Percentiles rank a stretch among this genome's conserved stretches.
phyloP scores from a whole-genome alignment of 495 filamentous ascomycete genomes.

The Aspergillus baeticus region DNA sequence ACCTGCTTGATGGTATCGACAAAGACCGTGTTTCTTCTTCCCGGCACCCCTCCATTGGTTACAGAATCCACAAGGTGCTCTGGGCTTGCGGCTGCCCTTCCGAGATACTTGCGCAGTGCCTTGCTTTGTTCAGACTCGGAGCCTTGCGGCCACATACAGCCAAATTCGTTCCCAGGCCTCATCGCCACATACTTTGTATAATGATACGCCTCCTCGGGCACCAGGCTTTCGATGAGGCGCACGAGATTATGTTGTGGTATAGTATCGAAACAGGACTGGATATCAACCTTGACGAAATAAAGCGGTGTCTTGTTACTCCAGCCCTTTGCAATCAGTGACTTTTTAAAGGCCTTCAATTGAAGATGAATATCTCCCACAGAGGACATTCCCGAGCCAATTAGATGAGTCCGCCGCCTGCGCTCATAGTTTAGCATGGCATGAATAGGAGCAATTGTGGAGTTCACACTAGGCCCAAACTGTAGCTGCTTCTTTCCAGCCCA shows the following conservation, averaged over 20 bases:
- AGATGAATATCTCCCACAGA: constrained; percentile 79
- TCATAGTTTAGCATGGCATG: constrained; percentile 77
- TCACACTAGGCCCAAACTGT: constrained; percentile 72
- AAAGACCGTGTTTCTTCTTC: constrained; percentile 68
- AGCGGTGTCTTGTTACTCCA: constrained; percentile 27
- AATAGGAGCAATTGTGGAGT: constrained; percentile 72
- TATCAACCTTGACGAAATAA: constrained; percentile 91
- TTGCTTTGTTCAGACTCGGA: constrained; percentile 28
- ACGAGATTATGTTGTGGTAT: constrained; percentile 83
- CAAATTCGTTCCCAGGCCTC: constrained; percentile 31
- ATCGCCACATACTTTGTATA: constrained; percentile 75
- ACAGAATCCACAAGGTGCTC: constrained; percentile 56
- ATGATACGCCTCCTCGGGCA: constrained; percentile 66
- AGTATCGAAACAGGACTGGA: constrained; percentile 90
- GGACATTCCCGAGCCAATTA: constrained; percentile 73
- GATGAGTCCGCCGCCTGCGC: constrained; percentile 57
- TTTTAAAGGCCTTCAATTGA: constrained; percentile 69
- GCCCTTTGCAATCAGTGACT: constrained; percentile 17
- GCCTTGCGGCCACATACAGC: constrained; percentile 14
- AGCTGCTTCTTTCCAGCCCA: constrained; percentile 45
- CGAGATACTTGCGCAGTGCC: constrained; percentile 62
- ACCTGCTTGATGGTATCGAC: constrained; percentile 59
- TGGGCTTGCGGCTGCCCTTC: constrained; percentile 55
- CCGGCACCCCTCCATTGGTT: constrained; percentile 35
- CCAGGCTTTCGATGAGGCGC: constrained; percentile 59